Evolutionary conservation across 177 flowering plant genomes (phyloP).

Genomic region (Vitis hybrid): DNA sequence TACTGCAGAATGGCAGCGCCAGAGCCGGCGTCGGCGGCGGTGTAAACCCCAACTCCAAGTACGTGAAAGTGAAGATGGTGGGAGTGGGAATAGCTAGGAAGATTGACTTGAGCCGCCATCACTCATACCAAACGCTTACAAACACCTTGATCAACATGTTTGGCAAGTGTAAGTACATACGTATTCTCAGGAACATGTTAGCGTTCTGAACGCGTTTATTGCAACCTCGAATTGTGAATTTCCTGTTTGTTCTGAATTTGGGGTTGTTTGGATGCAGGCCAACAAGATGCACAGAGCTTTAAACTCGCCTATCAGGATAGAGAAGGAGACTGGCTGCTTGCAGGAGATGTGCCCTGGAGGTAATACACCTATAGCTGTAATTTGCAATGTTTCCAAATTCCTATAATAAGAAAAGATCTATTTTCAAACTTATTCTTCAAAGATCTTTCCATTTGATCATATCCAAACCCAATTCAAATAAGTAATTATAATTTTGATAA

Average conservation of each 20-base stretch:
- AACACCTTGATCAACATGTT: conserved; percentile 46
- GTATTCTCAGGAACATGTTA: neutral
- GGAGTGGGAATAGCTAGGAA: conserved; percentile 67
- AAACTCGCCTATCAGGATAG: conserved; percentile 45
- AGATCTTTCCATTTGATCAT: no score
- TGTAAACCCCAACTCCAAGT: conserved; percentile 25
- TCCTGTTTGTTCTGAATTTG: neutral
- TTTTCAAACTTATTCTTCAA: no score
- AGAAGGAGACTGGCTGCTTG: conserved; percentile 66
- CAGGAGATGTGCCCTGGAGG: conserved; percentile 55
- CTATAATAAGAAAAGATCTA: neutral
- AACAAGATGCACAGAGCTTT: conserved; percentile 18
- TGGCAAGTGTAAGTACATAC: conserved; percentile 32
- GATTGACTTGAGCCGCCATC: conserved; percentile 40
- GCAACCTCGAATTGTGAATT: neutral
- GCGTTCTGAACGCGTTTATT: no score
- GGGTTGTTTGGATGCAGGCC: conserved; percentile 25
- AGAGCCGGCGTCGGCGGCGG: conserved; percentile 4
- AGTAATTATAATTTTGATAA: no score
- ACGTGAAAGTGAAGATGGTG: conserved; percentile 70
- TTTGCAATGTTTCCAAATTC: neutral
- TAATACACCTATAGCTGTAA: conserved; percentile 6
- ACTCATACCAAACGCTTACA: conserved; percentile 39
- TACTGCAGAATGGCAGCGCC: conserved; percentile 7
- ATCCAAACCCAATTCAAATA: no score